Percentiles rank a stretch among this genome's conserved stretches.
These are phyloP conservation scores for Gastrolobium villosum DNA, from an alignment of 306 rosid genomes.

Conservation along the genomic window DNA sequence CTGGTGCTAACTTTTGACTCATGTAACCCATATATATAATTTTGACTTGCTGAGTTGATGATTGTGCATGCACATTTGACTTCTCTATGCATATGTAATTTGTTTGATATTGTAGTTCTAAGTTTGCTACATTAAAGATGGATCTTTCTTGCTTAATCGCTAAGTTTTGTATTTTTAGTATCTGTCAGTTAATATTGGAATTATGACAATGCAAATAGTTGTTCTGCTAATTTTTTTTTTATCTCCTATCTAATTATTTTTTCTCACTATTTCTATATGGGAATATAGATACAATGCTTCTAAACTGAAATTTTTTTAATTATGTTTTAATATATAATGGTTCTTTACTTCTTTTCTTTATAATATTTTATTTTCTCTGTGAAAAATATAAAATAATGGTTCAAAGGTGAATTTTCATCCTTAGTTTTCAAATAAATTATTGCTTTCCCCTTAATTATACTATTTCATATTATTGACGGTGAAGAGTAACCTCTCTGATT, in stretches of 20 bases:
- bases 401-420: constrained; percentile 31
- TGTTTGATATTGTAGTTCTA: constrained; percentile 39
- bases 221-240: constrained; percentile 23
- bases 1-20: constrained; percentile 29
- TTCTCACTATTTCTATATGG: constrained; percentile 34
- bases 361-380: neutral
- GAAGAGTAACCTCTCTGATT: constrained; percentile 18
- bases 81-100: constrained; percentile 19
- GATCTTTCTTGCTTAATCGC: constrained; percentile 38
- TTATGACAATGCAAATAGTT: constrained; percentile 20
- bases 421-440: constrained; percentile 14
- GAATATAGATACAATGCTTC: constrained; percentile 9
- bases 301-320: constrained; percentile 8
- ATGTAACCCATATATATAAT: constrained; percentile 32
- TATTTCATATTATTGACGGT: constrained; percentile 1
- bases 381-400: constrained; percentile 16
- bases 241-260: constrained; percentile 3
- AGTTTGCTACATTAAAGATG: constrained; percentile 32
- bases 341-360: constrained; percentile 33
- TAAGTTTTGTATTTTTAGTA: constrained; percentile 13
- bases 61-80: constrained; percentile 38
- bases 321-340: constrained; percentile 11
- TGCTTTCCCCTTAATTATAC: constrained; percentile 8
- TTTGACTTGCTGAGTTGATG: constrained; percentile 35
- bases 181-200: constrained; percentile 20